phyloP scores from a whole-genome alignment of 306 rosid species.

The Canavalia gladiata region DNA sequence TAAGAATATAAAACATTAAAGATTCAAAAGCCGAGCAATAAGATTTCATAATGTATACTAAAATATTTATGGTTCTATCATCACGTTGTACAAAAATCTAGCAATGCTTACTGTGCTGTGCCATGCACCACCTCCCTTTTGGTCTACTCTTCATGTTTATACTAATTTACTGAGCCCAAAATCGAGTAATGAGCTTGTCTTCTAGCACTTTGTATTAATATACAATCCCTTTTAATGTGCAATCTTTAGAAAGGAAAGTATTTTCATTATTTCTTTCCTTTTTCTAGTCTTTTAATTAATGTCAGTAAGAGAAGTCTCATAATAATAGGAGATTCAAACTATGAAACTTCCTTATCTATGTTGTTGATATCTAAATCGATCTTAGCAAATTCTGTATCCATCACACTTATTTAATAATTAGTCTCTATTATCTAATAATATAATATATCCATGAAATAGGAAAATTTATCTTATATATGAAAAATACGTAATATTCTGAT shows the following conservation, averaged over 20 bases:
- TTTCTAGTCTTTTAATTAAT: slow-evolving; percentile 5
- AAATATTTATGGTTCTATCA: neutral
- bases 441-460: neutral
- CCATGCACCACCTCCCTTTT: neutral
- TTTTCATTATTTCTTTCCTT: neutral
- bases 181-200: neutral
- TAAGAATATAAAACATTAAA: neutral
- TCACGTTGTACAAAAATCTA: neutral
- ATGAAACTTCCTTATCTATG: neutral
- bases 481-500: neutral
- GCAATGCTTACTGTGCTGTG: neutral
- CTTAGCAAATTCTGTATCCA: neutral
- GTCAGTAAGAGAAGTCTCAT: neutral
- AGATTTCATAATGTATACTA: neutral
- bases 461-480: neutral
- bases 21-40: neutral
- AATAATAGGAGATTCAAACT: slow-evolving; percentile 2
- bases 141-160: neutral
- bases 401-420: neutral
- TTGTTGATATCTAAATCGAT: slow-evolving; percentile 5
- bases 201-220: neutral
- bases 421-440: neutral
- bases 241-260: slow-evolving; percentile 18
- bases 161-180: neutral
- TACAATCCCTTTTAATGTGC: neutral